These are phyloP conservation scores for Microbotryum silenes-acaulis DNA, from an alignment of 1,284 basidiomycete genomes.

Conservation along the genomic window DNA sequence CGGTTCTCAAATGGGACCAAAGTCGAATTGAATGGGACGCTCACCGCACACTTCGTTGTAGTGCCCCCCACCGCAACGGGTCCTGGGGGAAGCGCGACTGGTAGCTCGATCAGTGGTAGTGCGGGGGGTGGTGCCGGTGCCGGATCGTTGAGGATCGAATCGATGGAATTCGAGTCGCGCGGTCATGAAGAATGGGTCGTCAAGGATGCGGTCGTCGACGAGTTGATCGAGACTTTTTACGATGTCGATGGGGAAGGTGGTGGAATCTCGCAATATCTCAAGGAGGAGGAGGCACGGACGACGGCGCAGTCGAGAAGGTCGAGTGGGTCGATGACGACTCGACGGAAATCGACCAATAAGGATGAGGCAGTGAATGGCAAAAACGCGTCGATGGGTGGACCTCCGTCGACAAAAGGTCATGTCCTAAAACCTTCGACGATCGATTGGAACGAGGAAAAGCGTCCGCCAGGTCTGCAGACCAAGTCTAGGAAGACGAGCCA, in stretches of 20 bases:
- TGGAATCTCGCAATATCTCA: neutral
- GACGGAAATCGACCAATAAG: neutral
- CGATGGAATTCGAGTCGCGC: constrained; percentile 24
- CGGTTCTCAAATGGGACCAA: constrained; percentile 15
- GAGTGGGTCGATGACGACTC: neutral
- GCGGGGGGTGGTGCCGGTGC: neutral
- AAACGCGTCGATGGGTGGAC: no score
- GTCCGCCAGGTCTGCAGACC: neutral
- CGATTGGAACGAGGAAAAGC: no score
- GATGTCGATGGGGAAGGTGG: neutral
- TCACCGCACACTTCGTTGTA: constrained; percentile 26
- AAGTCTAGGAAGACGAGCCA: neutral
- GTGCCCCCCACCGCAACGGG: constrained; percentile 4
- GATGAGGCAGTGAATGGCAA: no score
- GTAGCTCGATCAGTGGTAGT: neutral
- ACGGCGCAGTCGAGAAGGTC: neutral
- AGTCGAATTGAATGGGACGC: constrained; percentile 21
- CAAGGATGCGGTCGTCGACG: constrained; percentile 7
- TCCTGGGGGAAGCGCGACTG: neutral
- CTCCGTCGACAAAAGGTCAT: no score
- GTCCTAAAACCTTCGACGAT: no score
- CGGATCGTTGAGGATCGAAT: constrained; percentile 20
- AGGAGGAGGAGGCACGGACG: neutral
- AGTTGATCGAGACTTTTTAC: constrained; percentile 3
- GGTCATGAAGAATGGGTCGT: constrained; percentile 25